These are phyloP conservation scores for Chenopodium formosanum DNA, from an alignment of 148 eudicot genomes.

Conservation along the genomic window DNA sequence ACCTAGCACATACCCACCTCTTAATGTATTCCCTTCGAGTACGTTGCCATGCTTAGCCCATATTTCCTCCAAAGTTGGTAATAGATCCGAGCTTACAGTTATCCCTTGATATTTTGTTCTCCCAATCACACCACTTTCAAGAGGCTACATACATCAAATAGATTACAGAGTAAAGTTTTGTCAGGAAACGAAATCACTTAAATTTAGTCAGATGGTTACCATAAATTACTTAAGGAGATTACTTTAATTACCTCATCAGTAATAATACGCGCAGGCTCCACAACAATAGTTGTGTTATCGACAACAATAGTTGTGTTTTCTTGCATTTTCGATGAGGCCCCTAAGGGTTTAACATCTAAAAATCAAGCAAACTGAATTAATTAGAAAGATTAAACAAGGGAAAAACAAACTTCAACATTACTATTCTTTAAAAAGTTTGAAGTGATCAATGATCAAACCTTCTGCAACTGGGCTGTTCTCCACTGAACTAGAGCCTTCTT, in stretches of 20 bases:
- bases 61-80: slow-evolving; percentile 26
- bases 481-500: neutral
- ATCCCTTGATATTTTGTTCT: slow-evolving; percentile 16
- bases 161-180: too few species aligned
- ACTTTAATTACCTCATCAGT: neutral
- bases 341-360: neutral
- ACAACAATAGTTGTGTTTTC: neutral
- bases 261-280: neutral
- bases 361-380: neutral
- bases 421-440: neutral
- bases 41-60: slow-evolving; percentile 24
- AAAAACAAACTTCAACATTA: neutral
- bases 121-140: neutral
- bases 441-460: neutral
- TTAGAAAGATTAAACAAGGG: neutral
- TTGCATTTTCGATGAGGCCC: too few species aligned
- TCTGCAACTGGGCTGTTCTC: neutral
- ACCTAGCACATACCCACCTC: neutral
- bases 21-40: neutral
- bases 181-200: too few species aligned
- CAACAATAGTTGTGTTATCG: neutral
- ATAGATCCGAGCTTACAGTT: neutral
- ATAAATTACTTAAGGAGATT: too few species aligned
- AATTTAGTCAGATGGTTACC: too few species aligned
- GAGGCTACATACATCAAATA: slow-evolving; percentile 8